Percentiles rank a stretch among this genome's conserved stretches.
Conservation (phyloP, 495 filamentous ascomycete species). For the Trichoderma reesei region DNA sequence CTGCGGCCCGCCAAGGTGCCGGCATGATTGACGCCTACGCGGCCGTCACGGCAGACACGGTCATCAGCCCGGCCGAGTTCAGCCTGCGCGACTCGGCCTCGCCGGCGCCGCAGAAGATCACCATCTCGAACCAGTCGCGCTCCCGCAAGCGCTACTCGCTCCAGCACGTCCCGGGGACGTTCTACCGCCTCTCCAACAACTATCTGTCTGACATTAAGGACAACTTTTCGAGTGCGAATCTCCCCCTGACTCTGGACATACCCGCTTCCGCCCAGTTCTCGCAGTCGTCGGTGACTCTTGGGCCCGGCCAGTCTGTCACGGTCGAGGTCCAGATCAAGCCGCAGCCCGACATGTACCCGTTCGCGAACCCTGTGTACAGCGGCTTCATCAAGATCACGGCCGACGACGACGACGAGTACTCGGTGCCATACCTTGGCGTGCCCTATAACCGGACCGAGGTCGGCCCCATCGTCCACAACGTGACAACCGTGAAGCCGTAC, state of each 20-base stretch:
- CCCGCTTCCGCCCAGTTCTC: not conserved
- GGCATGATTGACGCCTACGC: slow-evolving; percentile 23
- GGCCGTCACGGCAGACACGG: slow-evolving; percentile 17
- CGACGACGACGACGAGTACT: not conserved
- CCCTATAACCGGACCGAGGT: not conserved
- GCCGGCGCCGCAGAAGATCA: not conserved
- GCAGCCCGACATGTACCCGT: not conserved
- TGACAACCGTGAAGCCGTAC: not conserved
- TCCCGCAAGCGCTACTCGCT: not conserved
- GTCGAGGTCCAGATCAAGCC: not conserved
- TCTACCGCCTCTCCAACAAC: not conserved
- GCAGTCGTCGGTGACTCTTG: not conserved
- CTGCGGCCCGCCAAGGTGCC: slow-evolving; percentile 20
- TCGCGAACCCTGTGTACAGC: not conserved
- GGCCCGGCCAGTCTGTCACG: not conserved
- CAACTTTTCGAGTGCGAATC: too few species aligned
- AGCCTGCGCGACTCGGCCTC: not conserved
- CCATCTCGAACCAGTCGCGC: slow-evolving; percentile 1
- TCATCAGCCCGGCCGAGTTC: not conserved
- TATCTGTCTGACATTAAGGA: not conserved
- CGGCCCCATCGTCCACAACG: not conserved
- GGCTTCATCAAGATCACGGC: not conserved
- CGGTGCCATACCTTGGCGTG: not conserved
- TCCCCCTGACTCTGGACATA: too few species aligned
- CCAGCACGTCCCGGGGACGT: not conserved